Evolutionary conservation across 108 stramenopile genomes (phyloP).

Genomic region (Halocafeteria seosinensis): DNA sequence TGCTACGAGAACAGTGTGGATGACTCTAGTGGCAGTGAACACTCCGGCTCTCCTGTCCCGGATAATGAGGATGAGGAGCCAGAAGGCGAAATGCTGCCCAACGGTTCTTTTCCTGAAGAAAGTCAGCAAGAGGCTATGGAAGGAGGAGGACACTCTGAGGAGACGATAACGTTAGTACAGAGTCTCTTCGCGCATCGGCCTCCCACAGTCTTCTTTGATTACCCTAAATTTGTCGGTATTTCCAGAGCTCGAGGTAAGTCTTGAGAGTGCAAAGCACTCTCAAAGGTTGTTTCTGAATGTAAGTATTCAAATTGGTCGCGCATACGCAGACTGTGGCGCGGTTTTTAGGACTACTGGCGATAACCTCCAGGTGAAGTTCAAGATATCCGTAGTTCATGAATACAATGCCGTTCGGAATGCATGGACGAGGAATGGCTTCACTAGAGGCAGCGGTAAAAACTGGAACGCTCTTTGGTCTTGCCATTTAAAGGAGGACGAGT

Average conservation of each 20-base stretch:
- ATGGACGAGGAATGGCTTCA: neutral
- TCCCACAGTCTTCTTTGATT: neutral
- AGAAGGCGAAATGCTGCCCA: too few relatives aligned
- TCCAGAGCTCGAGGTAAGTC: neutral
- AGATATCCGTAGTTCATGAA: neutral
- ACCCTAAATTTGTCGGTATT: neutral
- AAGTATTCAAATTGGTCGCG: neutral
- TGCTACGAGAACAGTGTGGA: too few relatives aligned
- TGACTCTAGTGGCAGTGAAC: too few relatives aligned
- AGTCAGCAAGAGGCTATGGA: too few relatives aligned
- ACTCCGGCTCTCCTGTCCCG: too few relatives aligned
- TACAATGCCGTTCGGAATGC: slow-evolving; percentile 2
- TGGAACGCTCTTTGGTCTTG: slow-evolving; percentile 7
- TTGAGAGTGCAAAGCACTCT: neutral
- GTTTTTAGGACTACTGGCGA: neutral
- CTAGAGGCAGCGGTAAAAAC: neutral
- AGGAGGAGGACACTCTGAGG: too few relatives aligned
- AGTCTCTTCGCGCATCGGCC: neutral
- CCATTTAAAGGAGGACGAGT: neutral
- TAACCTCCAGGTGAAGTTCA: neutral
- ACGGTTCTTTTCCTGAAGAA: too few relatives aligned
- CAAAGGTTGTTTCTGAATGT: neutral
- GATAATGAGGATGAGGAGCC: too few relatives aligned
- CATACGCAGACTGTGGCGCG: neutral
- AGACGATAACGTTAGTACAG: too few relatives aligned